These are phyloP conservation scores for Coriolopsis trogii DNA, from an alignment of 1,284 basidiomycete species.

Conservation along the genomic window DNA sequence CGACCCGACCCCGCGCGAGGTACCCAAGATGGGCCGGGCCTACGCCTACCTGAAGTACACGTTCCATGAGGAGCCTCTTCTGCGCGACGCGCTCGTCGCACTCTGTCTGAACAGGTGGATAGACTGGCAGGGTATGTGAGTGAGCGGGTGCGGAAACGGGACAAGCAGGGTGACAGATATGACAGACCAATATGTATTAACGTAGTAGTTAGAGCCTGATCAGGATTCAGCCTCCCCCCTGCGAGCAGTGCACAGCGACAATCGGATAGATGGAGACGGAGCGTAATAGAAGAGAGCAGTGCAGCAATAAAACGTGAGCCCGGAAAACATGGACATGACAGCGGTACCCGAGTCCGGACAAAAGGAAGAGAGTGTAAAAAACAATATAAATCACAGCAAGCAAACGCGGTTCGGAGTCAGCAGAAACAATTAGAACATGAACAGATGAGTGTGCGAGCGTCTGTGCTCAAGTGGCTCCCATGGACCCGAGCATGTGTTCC, in stretches of 20 bases:
- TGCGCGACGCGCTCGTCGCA: slow-evolving; percentile 65
- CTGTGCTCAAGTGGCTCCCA: slow-evolving; percentile 37
- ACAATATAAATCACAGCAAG: slow-evolving; percentile 19
- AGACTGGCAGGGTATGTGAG: slow-evolving; percentile 49
- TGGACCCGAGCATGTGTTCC: slow-evolving; percentile 71
- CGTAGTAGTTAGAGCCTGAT: no score
- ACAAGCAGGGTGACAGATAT: slow-evolving; percentile 4
- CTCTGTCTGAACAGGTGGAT: slow-evolving; percentile 76
- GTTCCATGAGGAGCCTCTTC: slow-evolving; percentile 59
- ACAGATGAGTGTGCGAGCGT: slow-evolving; percentile 7
- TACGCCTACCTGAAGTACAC: slow-evolving; percentile 65
- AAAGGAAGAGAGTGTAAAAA: slow-evolving; percentile 18
- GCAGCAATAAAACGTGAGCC: slow-evolving; percentile 7
- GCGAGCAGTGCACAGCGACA: no score
- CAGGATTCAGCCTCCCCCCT: no score
- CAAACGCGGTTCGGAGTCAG: no score
- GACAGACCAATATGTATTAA: slow-evolving; percentile 25
- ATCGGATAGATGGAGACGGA: slow-evolving; percentile 9
- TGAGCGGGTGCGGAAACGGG: slow-evolving; percentile 9
- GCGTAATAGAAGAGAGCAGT: slow-evolving; percentile 13
- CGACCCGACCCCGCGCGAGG: slow-evolving; percentile 47
- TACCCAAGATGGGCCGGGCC: slow-evolving; percentile 57
- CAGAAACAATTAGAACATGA: no score
- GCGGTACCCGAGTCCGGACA: slow-evolving; percentile 13
- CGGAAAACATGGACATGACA: slow-evolving; percentile 12